Evolutionary conservation across 176 grass and related monocot species (phyloP), one percentile per base, ranked within the genome.

Genomic region (Hyparrhenia diplandra): DNA sequence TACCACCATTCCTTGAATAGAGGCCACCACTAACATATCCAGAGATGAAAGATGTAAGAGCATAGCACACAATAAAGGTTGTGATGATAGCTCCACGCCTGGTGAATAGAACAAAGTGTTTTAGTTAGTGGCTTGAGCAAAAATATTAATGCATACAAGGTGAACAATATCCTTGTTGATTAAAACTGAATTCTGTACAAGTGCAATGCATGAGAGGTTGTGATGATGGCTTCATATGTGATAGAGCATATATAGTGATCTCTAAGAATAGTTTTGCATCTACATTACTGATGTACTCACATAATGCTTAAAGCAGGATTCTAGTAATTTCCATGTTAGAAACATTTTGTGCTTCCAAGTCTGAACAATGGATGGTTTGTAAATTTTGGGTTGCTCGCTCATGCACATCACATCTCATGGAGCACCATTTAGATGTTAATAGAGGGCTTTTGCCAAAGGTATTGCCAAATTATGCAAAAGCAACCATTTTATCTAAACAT

Each of bases 21-120:
- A 99, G 86, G 49, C 96, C 96, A 43, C 96, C 96, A 85, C 96
- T 99, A 67, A 99, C 90, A 90, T 99, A 99, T 81, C 96, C 96
- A 58, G 96, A 99, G 77, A 99, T 93, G 89, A 95, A 95, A 73
- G 96, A 99, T 16, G 96, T 99, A 88, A 99, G 96, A 34, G 92
- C 96, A 64, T 99, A 99, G 82, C 96, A 99, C 79, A 99, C 90
- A 11, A 99, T 99, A 83, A 99, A 99, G 20, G 96, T 99, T 63
- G 96, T 99, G 54, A 92, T 90, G 45, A 99, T 99, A 76, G 92
- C 85, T 86, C 96, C 96, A 78, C 96, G 92, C 78, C 96, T 99
- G 67, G 70, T 41, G 77, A 85, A 73, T 55, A 77, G 35, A 82
- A 67, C 9, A 67, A 13, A 73, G 10, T 59, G 28, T 36, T 78